Evolutionary conservation across 2,329 filamentous ascomycete genomes (phyloP), one percentile per base, ranked within the genome.

Genomic region (Akanthomyces muscarius): DNA sequence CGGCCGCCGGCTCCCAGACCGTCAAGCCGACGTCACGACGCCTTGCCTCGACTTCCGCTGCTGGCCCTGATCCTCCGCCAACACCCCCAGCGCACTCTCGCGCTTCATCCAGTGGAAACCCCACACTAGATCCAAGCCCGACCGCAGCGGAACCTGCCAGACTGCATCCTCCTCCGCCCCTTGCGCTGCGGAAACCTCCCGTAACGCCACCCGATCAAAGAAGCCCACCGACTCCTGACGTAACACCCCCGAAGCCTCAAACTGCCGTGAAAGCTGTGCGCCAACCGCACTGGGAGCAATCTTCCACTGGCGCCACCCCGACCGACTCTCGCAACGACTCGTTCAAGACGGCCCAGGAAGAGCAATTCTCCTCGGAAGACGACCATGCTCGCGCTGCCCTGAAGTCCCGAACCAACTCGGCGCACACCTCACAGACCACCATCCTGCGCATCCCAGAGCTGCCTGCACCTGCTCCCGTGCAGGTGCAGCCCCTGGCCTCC

Each of bases 181-280:
- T 51, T 21, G 72, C 74, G 50, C 72, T 75, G 60, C 70, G 71
- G 55, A 76, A 74, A 61, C 70, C 78, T 11, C 82, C 82, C n/a
- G 77, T 79, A 61, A 90, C 88, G 5, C 87, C 88, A 56, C 82
- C 86, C 33, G 84, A 86, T 66, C 85, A 88, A 66, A 82, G 83
- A 69, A 90, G 86, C 68, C 88, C 88, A 18, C 89, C 88, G 38
- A 92, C 89, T 3, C 90, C 89, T 41, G 89, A 92, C 74, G 83
- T 89, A 52, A 92, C 89, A 18, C 90, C 89, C 59, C 89, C 89
- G 42, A 83, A 86, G 64, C 73, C 75, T 50, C 70, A 72, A 54
- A 74, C 73, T 44, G 79, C 78, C 63, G 75, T 80, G 18, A 78
- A 77, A 69, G 71, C 76, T 60, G 70, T 78, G 52, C 82, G 83